These are phyloP conservation scores for Rostrohypoxylon terebratum DNA, from an alignment of 495 filamentous ascomycete genomes.

Conservation along the genomic window DNA sequence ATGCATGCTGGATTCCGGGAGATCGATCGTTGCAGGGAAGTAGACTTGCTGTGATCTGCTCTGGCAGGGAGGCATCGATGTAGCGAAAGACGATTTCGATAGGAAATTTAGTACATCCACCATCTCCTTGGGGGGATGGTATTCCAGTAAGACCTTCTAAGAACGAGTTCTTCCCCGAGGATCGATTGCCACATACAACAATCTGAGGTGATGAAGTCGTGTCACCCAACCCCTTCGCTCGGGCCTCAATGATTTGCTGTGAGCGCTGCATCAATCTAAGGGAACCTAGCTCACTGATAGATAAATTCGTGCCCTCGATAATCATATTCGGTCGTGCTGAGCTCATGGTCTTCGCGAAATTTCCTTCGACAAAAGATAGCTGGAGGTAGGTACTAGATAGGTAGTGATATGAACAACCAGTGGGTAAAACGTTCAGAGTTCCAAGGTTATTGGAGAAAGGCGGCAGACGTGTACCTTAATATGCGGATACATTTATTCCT, in stretches of 20 bases:
- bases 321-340: not conserved
- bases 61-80: constrained; percentile 23
- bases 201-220: constrained; percentile 66
- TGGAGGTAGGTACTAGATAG: not conserved
- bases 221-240: not conserved
- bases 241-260: constrained; percentile 5
- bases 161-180: constrained; percentile 71
- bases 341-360: not conserved
- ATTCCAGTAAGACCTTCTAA: constrained; percentile 72
- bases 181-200: constrained; percentile 72
- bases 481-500: too few relatives aligned
- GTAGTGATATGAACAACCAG: too few relatives aligned
- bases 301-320: not conserved
- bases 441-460: too few relatives aligned
- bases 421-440: too few relatives aligned
- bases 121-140: constrained; percentile 63
- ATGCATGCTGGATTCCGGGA: constrained; percentile 35
- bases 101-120: constrained; percentile 62
- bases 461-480: too few relatives aligned
- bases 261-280: not conserved
- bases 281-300: not conserved
- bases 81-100: constrained; percentile 67
- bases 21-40: constrained; percentile 4
- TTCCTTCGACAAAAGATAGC: not conserved
- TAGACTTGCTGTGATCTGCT: constrained; percentile 14